Conservation (phyloP, 2,329 filamentous ascomycete genomes). For the Podosphaera leucotricha region DNA sequence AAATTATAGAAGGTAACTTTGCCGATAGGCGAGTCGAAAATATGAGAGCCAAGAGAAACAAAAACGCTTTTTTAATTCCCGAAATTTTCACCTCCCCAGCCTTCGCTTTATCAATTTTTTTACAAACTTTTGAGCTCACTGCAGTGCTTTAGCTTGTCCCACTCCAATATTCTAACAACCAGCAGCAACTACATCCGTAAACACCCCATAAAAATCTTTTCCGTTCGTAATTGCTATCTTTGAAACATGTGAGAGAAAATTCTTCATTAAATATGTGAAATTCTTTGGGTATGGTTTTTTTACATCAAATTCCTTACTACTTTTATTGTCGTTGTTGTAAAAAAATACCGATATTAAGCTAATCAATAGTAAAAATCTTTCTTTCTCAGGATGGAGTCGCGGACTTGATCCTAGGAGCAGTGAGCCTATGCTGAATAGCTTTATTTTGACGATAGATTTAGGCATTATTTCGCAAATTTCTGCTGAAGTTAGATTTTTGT, state of each 20-base stretch:
- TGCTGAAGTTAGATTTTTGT: no score
- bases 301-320: no score
- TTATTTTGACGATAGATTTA: not conserved
- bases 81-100: not conserved
- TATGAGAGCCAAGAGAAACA: not conserved
- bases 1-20: not conserved
- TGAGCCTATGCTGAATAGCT: not conserved
- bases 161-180: not conserved
- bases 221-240: not conserved
- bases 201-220: not conserved
- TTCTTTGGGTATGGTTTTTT: no score
- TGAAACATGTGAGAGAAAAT: no score
- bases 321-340: no score
- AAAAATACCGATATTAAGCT: no score
- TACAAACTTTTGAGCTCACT: not conserved
- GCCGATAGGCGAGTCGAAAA: not conserved
- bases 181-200: not conserved
- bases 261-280: no score
- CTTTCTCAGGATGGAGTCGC: not conserved
- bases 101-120: not conserved
- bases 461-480: not conserved
- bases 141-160: not conserved
- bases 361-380: not conserved
- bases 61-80: conserved; percentile 1
- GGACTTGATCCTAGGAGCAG: not conserved